Evolutionary conservation across 2,329 filamentous ascomycete species (phyloP), one percentile per base, ranked within the genome.

Genomic region (Exophiala lecanii-corni): DNA sequence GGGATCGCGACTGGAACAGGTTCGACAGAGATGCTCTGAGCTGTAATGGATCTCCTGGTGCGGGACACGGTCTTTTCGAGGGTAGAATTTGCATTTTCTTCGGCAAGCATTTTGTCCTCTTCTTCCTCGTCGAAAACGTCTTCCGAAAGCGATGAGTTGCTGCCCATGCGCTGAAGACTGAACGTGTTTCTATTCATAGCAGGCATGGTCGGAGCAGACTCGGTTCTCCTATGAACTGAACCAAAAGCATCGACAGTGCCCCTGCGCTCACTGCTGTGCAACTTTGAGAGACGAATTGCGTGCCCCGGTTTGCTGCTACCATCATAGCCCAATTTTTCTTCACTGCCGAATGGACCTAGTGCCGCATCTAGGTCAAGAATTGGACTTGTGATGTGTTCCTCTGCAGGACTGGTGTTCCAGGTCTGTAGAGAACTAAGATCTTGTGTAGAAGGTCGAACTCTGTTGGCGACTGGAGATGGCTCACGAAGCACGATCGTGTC

Each of bases 301-400:
- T 39, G 46, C n/a, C 31, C 36, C 9, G 43, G 30, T 39, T 37
- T 41, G 26, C 18, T 13, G 45, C 56, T 52, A 25, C 53, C 55
- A 16, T 58, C 54, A 13, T 59, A 56, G n/a, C 61, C 59, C 17
- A 51, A 38, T 55, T 66, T 65, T 39, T 68, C 67, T 5, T 69
- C 67, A 0, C 89, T 94, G 57, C 94, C 92, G 64, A 95, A 94
- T 0, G 91, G 89, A 2, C 89, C 89, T 1, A 97, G 74, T 18
- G 91, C 92, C 13, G 89, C 91, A 66, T 98, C 92, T 31, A 98
- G 71, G 62, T 98, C 92, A 51, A 98, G 94, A 63, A 96, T 84
- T 5, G 86, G 82, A 58, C 81, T 86, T 39, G 82, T 75, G 2
- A 77, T 63, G 46, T 94, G 86, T 35, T 82, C 78, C 6, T 79